These are phyloP conservation scores for Yamadazyma epiphylla DNA, from an alignment of 1,139 yeast species.

Conservation along the genomic window DNA sequence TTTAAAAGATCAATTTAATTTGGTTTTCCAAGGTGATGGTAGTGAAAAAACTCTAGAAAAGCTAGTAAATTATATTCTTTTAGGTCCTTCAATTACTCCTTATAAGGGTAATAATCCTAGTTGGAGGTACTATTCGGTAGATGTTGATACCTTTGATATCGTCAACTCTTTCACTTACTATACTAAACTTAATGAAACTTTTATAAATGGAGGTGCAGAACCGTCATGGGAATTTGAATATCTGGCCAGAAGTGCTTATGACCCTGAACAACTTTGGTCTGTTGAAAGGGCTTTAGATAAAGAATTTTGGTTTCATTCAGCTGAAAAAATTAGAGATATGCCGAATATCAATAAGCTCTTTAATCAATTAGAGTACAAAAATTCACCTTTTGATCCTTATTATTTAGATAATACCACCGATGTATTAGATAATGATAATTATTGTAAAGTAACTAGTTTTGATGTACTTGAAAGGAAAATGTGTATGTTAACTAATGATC, in stretches of 20 bases:
- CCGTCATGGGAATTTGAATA: conserved; percentile 28
- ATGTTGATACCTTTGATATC: conserved; percentile 24
- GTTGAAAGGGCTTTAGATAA: conserved; percentile 20
- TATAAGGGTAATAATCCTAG: conserved; percentile 25
- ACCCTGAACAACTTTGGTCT: conserved; percentile 26
- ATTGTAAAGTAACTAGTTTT: conserved; percentile 23
- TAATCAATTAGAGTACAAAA: conserved; percentile 11
- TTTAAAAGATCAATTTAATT: conserved; percentile 22
- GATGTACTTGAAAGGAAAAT: conserved; percentile 18
- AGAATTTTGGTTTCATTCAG: conserved; percentile 23
- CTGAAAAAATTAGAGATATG: conserved; percentile 11
- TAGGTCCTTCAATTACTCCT: conserved; percentile 30
- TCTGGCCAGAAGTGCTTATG: conserved; percentile 26
- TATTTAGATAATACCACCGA: conserved; percentile 5
- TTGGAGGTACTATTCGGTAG: conserved; percentile 32
- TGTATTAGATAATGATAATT: conserved; percentile 12
- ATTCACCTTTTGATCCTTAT: conserved; percentile 12
- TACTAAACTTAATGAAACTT: conserved; percentile 24
- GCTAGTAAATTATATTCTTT: conserved; percentile 25
- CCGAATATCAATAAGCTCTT: conserved; percentile 14
- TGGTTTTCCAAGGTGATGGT: conserved; percentile 21
- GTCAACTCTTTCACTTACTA: conserved; percentile 27
- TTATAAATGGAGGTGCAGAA: conserved; percentile 25
- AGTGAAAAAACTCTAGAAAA: conserved; percentile 14
- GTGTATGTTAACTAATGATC: conserved; percentile 24